These are phyloP conservation scores for Triticum aestivum DNA, from an alignment of 176 grass and related monocot species.

Conservation along the genomic window IWGSC_CS_RefSeq_v2.1 NC_057797.1:522080782-522081281, in stretches of 20 bases:
- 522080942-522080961: not conserved
- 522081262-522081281: slow-evolving; percentile 88
- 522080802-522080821: not conserved
- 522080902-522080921: slow-evolving; percentile 4
- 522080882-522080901: not conserved
- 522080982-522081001: not conserved
- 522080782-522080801: not conserved
- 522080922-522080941: slow-evolving; percentile 11
- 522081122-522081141: too few relatives aligned
- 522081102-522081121: too few relatives aligned
- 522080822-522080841: not conserved
- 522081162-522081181: not conserved
- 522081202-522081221: not conserved
- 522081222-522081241: slow-evolving; percentile 97
- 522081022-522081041: not conserved
- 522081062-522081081: too few relatives aligned
- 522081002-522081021: not conserved
- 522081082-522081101: too few relatives aligned
- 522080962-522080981: not conserved
- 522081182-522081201: slow-evolving; percentile 19
- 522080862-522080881: not conserved
- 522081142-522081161: not conserved
- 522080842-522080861: not conserved
- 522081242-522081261: slow-evolving; percentile 96
- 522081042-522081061: not conserved